Evolutionary conservation across 352 stramenopile species (phyloP), one percentile per base, ranked within the genome.

Genomic region (Phytopythium montanum): DNA sequence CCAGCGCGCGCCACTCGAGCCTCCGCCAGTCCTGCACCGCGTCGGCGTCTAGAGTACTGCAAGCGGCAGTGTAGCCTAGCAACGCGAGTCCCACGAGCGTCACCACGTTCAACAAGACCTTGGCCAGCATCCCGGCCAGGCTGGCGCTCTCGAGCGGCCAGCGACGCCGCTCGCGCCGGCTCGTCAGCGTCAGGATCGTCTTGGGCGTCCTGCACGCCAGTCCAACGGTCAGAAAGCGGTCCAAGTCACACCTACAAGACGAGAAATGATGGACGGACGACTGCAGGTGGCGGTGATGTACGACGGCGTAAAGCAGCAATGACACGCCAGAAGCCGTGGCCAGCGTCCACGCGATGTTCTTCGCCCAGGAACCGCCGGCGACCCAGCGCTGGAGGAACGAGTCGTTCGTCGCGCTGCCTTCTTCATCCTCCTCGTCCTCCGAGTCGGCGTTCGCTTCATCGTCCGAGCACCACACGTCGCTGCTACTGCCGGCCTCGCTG

Each of bases 261-360:
- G 39, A 45, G 16, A 3, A 12, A 21, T n/a, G 28, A 12, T 2
- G 33, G n/a, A 56, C 51, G 51, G 44, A 56, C 51, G 51, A 14
- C 4, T 46, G 28, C 16, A 44, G 29, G 33, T 21, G 51, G 29
- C 16, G 29, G 33, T 18, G 51, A 19, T 68, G 57, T 12, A 80
- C 38, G 9, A 67, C 65, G 0, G 59, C 58, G 60, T 90, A 91
- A 23, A 89, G 51, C 56, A 78, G 58, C 56, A 90, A 21, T 0
- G 83, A 79, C 16, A 62, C 72, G 4, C 86, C 58, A 6, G 60
- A 42, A 42, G 79, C 46, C 0, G 64, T 68, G 34, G 76, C 69
- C 7, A 73, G 59, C 13, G 81, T 93, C 83, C 83, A 93, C 46
- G 57, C 31, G 8, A 80, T 54, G 61, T 91, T 90, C 60, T 86